phyloP scores from a whole-genome alignment of 2,329 filamentous ascomycete genomes.

The Myriosclerotinia duriaeana region DNA sequence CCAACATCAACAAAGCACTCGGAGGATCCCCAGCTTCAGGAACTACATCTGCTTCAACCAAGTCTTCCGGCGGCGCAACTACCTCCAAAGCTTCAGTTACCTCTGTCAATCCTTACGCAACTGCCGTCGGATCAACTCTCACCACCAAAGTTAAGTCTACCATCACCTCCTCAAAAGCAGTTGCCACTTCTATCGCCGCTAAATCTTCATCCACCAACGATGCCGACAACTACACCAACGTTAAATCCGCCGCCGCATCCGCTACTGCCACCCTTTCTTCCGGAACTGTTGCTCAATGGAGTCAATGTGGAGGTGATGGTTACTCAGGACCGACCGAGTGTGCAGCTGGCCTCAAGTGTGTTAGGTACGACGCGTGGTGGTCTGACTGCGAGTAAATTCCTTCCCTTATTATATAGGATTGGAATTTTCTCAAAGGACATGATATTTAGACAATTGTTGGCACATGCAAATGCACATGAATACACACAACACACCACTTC shows the following conservation, averaged over 20 bases:
- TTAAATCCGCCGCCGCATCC: background rate
- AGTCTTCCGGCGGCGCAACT: conserved; percentile 12
- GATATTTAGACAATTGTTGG: background rate
- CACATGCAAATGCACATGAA: background rate
- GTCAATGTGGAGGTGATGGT: conserved; percentile 33
- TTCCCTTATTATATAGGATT: background rate
- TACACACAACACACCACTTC: background rate
- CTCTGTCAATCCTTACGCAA: background rate
- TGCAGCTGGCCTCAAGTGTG: conserved; percentile 26
- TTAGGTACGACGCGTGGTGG: conserved; percentile 27
- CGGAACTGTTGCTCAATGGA: conserved; percentile 23
- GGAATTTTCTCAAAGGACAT: background rate
- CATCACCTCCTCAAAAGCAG: background rate
- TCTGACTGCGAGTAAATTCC: conserved; percentile 19
- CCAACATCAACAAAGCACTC: conserved; percentile 16
- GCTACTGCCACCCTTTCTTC: conserved; percentile 17
- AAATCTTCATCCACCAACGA: background rate
- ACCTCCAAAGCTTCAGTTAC: background rate
- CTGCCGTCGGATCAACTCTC: background rate
- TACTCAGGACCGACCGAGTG: conserved; percentile 30
- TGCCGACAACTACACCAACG: background rate
- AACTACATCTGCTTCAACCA: conserved; percentile 16
- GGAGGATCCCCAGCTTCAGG: conserved; percentile 18
- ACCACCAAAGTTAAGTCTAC: conserved; percentile 12
- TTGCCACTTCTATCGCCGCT: background rate